Evolutionary conservation across 1,284 basidiomycete species (phyloP).

Genomic region (Neonothopanus nambi): DNA sequence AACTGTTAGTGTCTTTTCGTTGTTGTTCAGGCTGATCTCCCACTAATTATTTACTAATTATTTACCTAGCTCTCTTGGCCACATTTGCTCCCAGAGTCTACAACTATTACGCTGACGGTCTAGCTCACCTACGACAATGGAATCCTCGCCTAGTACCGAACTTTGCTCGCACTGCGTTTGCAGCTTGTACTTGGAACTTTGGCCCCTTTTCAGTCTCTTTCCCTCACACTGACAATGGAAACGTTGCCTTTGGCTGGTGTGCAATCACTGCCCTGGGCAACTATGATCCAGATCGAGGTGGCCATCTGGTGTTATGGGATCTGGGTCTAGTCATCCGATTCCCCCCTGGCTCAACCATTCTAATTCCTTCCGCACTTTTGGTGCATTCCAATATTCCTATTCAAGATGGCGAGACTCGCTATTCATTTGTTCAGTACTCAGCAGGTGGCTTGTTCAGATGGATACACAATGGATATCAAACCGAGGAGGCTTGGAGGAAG

Average conservation of each 20-base stretch:
- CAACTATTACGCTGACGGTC: background rate
- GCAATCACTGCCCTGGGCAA: background rate
- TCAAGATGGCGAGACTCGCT: background rate
- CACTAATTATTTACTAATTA: background rate
- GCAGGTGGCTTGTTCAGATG: slow-evolving; percentile 1
- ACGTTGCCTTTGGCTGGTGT: background rate
- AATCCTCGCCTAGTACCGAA: background rate
- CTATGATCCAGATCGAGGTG: background rate
- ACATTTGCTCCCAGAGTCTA: background rate
- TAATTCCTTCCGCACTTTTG: background rate
- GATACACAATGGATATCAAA: no score
- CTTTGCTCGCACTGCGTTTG: background rate
- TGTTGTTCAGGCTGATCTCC: background rate
- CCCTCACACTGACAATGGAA: background rate
- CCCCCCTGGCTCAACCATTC: slow-evolving; percentile 2
- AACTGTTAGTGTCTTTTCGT: background rate
- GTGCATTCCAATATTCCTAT: slow-evolving; percentile 4
- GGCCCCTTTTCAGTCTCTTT: background rate
- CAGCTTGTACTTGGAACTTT: background rate
- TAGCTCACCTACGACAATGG: background rate
- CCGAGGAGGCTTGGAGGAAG: background rate
- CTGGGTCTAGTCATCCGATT: background rate
- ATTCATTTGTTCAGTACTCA: slow-evolving; percentile 6
- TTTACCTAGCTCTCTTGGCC: background rate
- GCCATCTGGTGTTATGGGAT: no score